A percentile compares a stretch with the other conserved stretches of the same genome.
These are phyloP conservation scores for Cyphellophora attinorum DNA, from an alignment of 2,329 filamentous ascomycete species.

Conservation along the genomic window DNA sequence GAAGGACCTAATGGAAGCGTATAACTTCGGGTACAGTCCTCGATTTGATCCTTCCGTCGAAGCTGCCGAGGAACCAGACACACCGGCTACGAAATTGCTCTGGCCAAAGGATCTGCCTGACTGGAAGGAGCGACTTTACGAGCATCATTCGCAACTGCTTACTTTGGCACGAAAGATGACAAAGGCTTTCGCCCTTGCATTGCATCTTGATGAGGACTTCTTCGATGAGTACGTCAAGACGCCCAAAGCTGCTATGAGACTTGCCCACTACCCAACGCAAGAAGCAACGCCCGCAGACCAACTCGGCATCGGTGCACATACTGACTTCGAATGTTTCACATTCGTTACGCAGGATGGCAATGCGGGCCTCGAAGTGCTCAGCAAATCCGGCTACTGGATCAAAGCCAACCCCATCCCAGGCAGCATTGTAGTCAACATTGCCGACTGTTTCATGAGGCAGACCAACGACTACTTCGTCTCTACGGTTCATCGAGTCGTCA, in stretches of 20 bases:
- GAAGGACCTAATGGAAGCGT: too few species aligned
- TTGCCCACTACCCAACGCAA: slow-evolving; percentile 36
- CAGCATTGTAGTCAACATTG: slow-evolving; percentile 38
- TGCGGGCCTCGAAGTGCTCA: slow-evolving; percentile 37
- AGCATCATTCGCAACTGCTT: slow-evolving; percentile 9
- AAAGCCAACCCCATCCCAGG: slow-evolving; percentile 31
- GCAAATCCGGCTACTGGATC: slow-evolving; percentile 35
- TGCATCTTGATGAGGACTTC: slow-evolving; percentile 30
- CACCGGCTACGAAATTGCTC: slow-evolving; percentile 2
- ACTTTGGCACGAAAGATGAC: slow-evolving; percentile 23
- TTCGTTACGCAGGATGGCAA: slow-evolving; percentile 36
- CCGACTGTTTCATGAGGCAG: slow-evolving; percentile 32
- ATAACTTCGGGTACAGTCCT: too few species aligned
- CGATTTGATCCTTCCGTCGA: too few species aligned
- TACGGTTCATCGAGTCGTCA: slow-evolving; percentile 32
- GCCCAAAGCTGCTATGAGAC: slow-evolving; percentile 25
- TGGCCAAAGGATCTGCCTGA: slow-evolving; percentile 16
- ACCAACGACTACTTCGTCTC: slow-evolving; percentile 34
- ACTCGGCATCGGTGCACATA: slow-evolving; percentile 36
- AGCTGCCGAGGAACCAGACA: too few species aligned
- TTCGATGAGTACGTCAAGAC: slow-evolving; percentile 28
- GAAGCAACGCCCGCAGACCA: slow-evolving; percentile 21
- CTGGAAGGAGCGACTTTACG: slow-evolving; percentile 8
- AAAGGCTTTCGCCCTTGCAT: slow-evolving; percentile 31
- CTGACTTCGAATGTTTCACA: slow-evolving; percentile 41